Evolutionary conservation across 2,329 filamentous ascomycete genomes (phyloP).

Genomic region (Podosphaera aphanis): DNA sequence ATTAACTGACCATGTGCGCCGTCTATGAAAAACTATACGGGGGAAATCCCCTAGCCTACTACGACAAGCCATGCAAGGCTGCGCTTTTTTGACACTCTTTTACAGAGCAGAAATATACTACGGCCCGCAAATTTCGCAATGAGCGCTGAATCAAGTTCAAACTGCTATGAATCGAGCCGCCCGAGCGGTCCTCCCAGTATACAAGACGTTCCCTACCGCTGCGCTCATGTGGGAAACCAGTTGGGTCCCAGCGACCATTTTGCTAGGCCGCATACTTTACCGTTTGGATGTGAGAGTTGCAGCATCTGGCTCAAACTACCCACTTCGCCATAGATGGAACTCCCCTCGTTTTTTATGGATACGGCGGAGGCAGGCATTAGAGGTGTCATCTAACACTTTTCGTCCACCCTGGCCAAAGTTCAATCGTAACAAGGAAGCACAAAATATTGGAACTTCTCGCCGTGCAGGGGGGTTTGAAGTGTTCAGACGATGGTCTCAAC

Average conservation of each 20-base stretch:
- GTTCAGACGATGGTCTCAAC: neutral
- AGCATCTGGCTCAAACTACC: neutral
- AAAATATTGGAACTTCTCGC: too few relatives aligned
- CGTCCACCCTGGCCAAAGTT: neutral
- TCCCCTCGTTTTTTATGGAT: too few relatives aligned
- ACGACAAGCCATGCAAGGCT: neutral
- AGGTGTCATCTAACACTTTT: too few relatives aligned
- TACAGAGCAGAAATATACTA: too few relatives aligned
- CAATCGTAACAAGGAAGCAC: too few relatives aligned
- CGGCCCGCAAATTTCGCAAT: too few relatives aligned
- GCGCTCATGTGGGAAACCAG: neutral
- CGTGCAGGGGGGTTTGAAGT: neutral
- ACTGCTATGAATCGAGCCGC: too few relatives aligned
- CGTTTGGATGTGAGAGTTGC: neutral
- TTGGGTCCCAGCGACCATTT: neutral
- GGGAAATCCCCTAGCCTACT: neutral
- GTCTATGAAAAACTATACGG: neutral
- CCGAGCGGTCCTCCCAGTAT: neutral
- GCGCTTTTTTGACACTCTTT: too few relatives aligned
- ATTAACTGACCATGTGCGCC: neutral
- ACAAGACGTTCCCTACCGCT: neutral
- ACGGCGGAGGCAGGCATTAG: too few relatives aligned
- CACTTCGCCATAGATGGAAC: neutral
- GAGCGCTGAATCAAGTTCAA: too few relatives aligned
- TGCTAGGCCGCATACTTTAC: neutral